phyloP scores from a whole-genome alignment of 2,329 filamentous ascomycete genomes.

The Scedosporium minutisporum region DNA sequence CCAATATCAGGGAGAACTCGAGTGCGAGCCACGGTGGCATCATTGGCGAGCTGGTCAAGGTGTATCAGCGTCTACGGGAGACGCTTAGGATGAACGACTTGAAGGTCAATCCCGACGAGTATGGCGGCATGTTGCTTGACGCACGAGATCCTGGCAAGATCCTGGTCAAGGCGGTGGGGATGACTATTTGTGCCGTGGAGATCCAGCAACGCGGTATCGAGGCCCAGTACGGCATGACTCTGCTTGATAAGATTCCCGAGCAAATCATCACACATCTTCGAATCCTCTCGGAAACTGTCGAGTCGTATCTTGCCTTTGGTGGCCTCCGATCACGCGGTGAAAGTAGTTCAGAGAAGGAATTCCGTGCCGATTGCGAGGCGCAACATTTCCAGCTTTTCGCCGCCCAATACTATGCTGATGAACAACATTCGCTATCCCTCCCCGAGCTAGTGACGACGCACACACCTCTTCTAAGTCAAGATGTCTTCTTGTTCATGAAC shows the following conservation, averaged over 20 bases:
- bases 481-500: slow-evolving; percentile 72
- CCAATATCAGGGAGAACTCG: slow-evolving; percentile 20
- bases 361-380: slow-evolving; percentile 55
- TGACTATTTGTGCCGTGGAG: slow-evolving; percentile 79
- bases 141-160: slow-evolving; percentile 44
- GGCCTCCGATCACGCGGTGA: slow-evolving; percentile 52
- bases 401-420: slow-evolving; percentile 37
- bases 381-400: slow-evolving; percentile 72
- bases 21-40: slow-evolving; percentile 16
- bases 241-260: slow-evolving; percentile 77
- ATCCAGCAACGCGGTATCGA: slow-evolving; percentile 84
- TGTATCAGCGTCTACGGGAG: slow-evolving; percentile 51
- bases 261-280: slow-evolving; percentile 78
- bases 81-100: slow-evolving; percentile 49
- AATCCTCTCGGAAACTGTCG: slow-evolving; percentile 77
- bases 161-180: slow-evolving; percentile 61
- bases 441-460: slow-evolving; percentile 35
- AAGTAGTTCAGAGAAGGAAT: slow-evolving; percentile 56
- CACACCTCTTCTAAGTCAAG: slow-evolving; percentile 53
- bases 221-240: slow-evolving; percentile 59
- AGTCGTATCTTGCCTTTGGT: slow-evolving; percentile 73
- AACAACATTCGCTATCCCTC: background rate
- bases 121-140: slow-evolving; percentile 17
- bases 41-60: slow-evolving; percentile 45
- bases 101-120: slow-evolving; percentile 25